A percentile compares a stretch with the other conserved stretches of the same genome.
Conservation (phyloP, 2,329 filamentous ascomycete species). For the Botrytis aclada region DNA sequence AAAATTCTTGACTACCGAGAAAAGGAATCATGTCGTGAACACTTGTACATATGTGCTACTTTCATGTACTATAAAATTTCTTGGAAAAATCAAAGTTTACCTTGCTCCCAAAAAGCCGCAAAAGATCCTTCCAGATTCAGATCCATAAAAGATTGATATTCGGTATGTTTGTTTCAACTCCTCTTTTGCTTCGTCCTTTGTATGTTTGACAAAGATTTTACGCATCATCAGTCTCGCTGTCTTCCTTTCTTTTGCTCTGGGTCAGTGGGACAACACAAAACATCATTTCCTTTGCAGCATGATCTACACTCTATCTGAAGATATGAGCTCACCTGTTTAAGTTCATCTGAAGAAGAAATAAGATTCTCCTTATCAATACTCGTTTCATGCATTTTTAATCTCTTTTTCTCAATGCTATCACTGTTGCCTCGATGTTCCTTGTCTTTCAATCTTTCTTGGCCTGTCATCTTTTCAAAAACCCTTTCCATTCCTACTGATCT, state of each 20-base stretch:
- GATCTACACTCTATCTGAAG: conserved; percentile 16
- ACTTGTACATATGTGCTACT: neutral
- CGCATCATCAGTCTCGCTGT: neutral
- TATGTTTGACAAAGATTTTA: neutral
- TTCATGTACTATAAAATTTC: neutral
- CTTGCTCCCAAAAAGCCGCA: neutral
- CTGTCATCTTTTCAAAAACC: neutral
- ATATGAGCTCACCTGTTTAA: conserved; percentile 13
- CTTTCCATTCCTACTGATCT: neutral
- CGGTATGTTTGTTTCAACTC: conserved; percentile 10
- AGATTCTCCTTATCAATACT: conserved; percentile 14
- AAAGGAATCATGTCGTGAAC: conserved; percentile 5
- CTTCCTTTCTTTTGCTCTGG: neutral
- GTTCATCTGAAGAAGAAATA: conserved; percentile 9
- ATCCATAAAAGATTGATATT: neutral
- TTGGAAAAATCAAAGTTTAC: neutral
- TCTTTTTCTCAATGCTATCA: conserved; percentile 13
- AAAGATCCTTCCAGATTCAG: neutral
- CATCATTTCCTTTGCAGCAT: conserved; percentile 11
- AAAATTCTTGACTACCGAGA: neutral
- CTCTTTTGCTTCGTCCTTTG: neutral
- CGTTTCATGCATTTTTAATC: conserved; percentile 15
- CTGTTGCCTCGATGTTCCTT: neutral
- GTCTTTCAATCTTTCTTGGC: neutral
- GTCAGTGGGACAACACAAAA: neutral